A percentile compares a stretch with the other conserved stretches of the same genome.
phyloP scores from a whole-genome alignment of 2,329 filamentous ascomycete genomes.

The Amauroascus verrucosus region DNA sequence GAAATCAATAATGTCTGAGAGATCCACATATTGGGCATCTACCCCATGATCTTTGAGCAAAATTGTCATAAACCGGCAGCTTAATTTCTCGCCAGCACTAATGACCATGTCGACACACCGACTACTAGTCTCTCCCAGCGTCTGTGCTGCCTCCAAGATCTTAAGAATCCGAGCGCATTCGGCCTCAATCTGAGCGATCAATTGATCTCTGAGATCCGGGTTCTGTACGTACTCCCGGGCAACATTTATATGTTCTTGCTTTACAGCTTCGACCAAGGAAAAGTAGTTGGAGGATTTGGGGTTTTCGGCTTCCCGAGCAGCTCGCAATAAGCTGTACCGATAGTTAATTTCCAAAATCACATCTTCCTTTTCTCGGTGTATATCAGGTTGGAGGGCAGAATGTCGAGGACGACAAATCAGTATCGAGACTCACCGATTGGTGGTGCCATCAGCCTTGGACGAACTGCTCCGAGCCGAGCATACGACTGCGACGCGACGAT shows the following conservation, averaged over 20 bases:
- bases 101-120: conserved; percentile 79
- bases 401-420: background rate
- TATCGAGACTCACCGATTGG: conserved; percentile 64
- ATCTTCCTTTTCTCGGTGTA: background rate
- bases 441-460: conserved; percentile 90
- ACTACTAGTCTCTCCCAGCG: conserved; percentile 58
- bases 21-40: conserved; percentile 79
- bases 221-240: conserved; percentile 54
- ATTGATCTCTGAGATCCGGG: conserved; percentile 45
- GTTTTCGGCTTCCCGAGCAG: conserved; percentile 42
- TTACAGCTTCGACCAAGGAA: conserved; percentile 68
- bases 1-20: conserved; percentile 70
- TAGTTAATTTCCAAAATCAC: background rate
- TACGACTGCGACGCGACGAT: conserved; percentile 76
- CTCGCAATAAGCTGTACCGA: conserved; percentile 33
- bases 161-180: conserved; percentile 76
- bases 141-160: conserved; percentile 56
- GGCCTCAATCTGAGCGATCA: conserved; percentile 57
- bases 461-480: conserved; percentile 92
- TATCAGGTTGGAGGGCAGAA: background rate
- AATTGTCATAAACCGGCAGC: conserved; percentile 81
- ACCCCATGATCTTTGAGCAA: conserved; percentile 71
- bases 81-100: conserved; percentile 91
- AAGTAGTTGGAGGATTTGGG: conserved; percentile 51
- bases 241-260: conserved; percentile 67